Evolutionary conservation across 352 stramenopile genomes (phyloP).

Genomic region (Blastocystis hominis): DNA sequence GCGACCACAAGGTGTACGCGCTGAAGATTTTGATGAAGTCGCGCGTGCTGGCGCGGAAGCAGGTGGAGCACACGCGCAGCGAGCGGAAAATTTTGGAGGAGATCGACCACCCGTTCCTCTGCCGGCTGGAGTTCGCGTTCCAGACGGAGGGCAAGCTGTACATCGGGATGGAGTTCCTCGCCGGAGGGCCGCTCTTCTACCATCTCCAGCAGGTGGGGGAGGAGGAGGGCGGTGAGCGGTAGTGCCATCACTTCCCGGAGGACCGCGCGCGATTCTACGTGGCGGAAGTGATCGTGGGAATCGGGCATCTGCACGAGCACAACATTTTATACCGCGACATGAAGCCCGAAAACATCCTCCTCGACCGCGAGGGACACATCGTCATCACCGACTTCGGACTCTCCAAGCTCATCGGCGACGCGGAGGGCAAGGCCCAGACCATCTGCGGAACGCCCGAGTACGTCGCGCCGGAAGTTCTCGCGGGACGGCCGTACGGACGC

Average conservation of each 20-base stretch:
- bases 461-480: constrained; percentile 78
- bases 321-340: constrained; percentile 88
- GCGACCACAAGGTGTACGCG: constrained; percentile 70
- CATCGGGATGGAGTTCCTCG: constrained; percentile 93
- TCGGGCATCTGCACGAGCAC: constrained; percentile 82
- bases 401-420: constrained; percentile 79
- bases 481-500: constrained; percentile 63
- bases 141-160: constrained; percentile 92
- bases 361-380: constrained; percentile 80
- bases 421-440: constrained; percentile 68
- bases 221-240: neutral
- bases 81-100: constrained; percentile 84
- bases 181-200: constrained; percentile 89
- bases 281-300: constrained; percentile 80
- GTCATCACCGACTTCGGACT: constrained; percentile 83
- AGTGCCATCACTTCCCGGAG: constrained; percentile 78
- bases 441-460: constrained; percentile 76
- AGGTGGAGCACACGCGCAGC: constrained; percentile 89
- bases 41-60: constrained; percentile 81
- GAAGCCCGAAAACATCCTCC: constrained; percentile 85
- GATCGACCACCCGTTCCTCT: constrained; percentile 92
- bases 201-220: constrained; percentile 83
- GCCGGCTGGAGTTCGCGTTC: constrained; percentile 90
- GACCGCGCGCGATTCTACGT: constrained; percentile 82
- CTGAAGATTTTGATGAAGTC: constrained; percentile 82